Percentiles rank a stretch among this genome's conserved stretches.
These are phyloP conservation scores for Didymellaceae sp. DNA, from an alignment of 2,329 filamentous ascomycete genomes.

Conservation along the genomic window DNA sequence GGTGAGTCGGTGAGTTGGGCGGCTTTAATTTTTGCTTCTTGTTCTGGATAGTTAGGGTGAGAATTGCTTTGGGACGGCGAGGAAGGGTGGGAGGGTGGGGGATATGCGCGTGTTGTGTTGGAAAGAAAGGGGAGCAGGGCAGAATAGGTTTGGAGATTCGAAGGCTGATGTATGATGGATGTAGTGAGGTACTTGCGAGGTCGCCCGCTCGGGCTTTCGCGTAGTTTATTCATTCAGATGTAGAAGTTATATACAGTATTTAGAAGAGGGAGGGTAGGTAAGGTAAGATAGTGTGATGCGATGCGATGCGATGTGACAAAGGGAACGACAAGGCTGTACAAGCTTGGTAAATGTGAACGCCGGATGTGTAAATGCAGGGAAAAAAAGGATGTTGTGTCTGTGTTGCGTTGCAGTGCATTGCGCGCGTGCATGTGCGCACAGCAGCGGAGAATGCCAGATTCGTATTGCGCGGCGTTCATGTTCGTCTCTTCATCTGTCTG, in stretches of 20 bases:
- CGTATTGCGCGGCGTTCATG: slow-evolving; percentile 3
- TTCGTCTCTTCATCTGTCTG: slow-evolving; percentile 2
- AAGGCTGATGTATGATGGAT: neutral
- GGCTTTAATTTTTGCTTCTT: no score
- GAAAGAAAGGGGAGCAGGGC: neutral
- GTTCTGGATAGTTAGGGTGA: no score
- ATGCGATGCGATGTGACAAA: neutral
- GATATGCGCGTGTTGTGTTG: neutral
- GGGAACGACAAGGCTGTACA: neutral
- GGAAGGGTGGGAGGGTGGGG: neutral
- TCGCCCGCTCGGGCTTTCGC: no score
- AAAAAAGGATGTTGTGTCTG: neutral
- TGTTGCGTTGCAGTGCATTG: neutral
- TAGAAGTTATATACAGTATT: slow-evolving; percentile 6
- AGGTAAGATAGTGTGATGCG: neutral
- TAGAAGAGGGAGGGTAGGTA: neutral
- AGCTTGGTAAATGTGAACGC: neutral
- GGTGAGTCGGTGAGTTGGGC: no score
- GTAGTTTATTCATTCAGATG: neutral
- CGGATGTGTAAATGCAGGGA: slow-evolving; percentile 6
- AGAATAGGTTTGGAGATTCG: neutral
- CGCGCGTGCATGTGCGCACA: neutral
- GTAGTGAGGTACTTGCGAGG: neutral
- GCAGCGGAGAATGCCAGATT: neutral
- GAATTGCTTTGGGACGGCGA: no score